These are phyloP conservation scores for Citrus reticulata DNA, from an alignment of 345 rosid species.

Conservation along the genomic window DNA sequence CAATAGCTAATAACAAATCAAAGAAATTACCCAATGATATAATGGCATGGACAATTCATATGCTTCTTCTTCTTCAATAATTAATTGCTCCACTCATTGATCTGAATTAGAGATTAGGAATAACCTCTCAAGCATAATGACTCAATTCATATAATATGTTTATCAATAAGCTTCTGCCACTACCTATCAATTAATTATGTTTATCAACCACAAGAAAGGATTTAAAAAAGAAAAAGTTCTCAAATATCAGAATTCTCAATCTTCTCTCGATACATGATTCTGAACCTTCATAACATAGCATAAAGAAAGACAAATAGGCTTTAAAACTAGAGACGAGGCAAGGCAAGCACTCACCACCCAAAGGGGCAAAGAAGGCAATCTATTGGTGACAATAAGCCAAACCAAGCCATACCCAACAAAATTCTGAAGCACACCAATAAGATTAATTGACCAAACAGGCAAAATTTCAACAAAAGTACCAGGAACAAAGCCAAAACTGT, in stretches of 20 bases:
- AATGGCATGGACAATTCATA: background rate
- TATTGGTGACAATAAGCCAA: conserved; percentile 56
- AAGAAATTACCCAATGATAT: background rate
- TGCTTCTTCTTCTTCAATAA: background rate
- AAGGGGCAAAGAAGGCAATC: conserved; percentile 61
- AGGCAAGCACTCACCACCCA: conserved; percentile 67
- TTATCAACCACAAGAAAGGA: background rate
- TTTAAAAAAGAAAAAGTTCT: no score
- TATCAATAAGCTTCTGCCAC: no score
- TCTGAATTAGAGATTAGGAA: background rate
- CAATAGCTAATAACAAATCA: background rate
- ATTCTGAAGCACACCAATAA: conserved; percentile 62
- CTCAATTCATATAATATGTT: background rate
- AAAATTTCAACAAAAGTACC: conserved; percentile 59
- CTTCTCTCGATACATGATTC: background rate
- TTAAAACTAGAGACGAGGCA: background rate
- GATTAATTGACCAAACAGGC: conserved; percentile 56
- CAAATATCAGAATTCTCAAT: background rate
- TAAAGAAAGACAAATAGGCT: background rate
- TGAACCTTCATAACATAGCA: no score
- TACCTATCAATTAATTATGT: no score
- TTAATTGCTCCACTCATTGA: background rate
- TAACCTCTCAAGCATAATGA: background rate
- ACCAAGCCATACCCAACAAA: conserved; percentile 66
- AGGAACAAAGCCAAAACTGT: conserved; percentile 57